Conservation (phyloP, 805 yeast genomes). For the Candida taoyuanica region DNA sequence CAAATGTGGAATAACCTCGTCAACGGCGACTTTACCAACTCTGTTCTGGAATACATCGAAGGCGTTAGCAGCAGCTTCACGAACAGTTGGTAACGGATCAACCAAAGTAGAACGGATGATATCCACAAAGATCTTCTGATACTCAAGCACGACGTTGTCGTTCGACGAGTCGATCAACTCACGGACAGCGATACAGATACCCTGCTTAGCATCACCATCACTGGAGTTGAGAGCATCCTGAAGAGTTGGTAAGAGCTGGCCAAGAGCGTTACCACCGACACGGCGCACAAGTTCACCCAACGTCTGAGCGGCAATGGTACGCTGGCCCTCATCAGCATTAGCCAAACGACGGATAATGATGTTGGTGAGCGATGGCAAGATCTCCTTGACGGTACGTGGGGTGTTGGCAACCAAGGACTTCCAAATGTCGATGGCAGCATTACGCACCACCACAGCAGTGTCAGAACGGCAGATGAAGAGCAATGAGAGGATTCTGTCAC, state of each 20-base stretch:
- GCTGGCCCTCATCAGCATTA: conserved; percentile 69
- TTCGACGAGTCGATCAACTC: conserved; percentile 79
- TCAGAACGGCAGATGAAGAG: conserved; percentile 93
- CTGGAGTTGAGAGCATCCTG: conserved; percentile 54
- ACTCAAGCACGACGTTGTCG: conserved; percentile 52
- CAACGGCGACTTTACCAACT: conserved; percentile 82
- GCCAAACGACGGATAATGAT: conserved; percentile 82
- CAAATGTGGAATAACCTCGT: conserved; percentile 81
- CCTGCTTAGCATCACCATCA: conserved; percentile 87
- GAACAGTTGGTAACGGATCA: conserved; percentile 66
- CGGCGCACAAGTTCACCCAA: conserved; percentile 93
- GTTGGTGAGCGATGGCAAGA: conserved; percentile 75
- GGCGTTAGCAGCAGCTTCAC: conserved; percentile 88
- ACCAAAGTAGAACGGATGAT: conserved; percentile 77
- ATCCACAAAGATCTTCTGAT: conserved; percentile 63
- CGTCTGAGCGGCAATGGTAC: conserved; percentile 87
- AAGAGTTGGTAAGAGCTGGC: conserved; percentile 80
- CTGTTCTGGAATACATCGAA: conserved; percentile 82
- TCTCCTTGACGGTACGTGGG: conserved; percentile 90
- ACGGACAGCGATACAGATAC: conserved; percentile 89
- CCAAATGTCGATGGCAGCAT: conserved; percentile 92
- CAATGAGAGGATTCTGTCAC: conserved; percentile 81
- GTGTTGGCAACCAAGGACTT: conserved; percentile 94
- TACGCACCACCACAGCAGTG: conserved; percentile 78
- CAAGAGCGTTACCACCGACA: conserved; percentile 83